Evolutionary conservation across 2,329 filamentous ascomycete species (phyloP).

Genomic region (Clathrospora elynae): DNA sequence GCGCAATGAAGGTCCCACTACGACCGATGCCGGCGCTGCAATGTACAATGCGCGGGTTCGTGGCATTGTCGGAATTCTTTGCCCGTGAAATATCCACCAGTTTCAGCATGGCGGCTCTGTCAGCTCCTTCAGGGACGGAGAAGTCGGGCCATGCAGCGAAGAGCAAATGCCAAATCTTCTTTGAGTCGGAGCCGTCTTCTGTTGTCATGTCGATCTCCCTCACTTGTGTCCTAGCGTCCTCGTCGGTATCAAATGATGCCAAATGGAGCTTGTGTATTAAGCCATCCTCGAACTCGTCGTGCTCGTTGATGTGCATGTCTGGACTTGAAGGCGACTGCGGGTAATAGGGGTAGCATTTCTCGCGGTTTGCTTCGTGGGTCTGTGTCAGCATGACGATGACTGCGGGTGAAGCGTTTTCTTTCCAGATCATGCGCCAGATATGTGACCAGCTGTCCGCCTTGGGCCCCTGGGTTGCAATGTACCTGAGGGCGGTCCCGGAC

Average conservation of each 20-base stretch:
- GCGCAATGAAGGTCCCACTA: constrained; percentile 91
- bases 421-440: constrained; percentile 94
- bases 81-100: constrained; percentile 70
- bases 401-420: constrained; percentile 70
- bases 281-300: constrained; percentile 67
- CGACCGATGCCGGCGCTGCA: constrained; percentile 89
- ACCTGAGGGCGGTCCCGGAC: constrained; percentile 57
- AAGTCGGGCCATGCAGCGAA: constrained; percentile 93
- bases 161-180: constrained; percentile 79
- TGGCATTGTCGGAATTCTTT: constrained; percentile 54
- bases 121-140: constrained; percentile 72
- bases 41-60: constrained; percentile 73
- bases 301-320: constrained; percentile 62
- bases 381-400: constrained; percentile 96
- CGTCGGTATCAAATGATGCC: constrained; percentile 59
- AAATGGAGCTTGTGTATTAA: constrained; percentile 73
- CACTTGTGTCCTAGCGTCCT: constrained; percentile 67
- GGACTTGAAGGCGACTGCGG: constrained; percentile 56
- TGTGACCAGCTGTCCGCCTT: constrained; percentile 76
- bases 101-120: constrained; percentile 70
- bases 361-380: constrained; percentile 73
- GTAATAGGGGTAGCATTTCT: constrained; percentile 92
- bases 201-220: constrained; percentile 67
- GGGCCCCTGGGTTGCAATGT: constrained; percentile 94
- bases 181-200: constrained; percentile 58